phyloP scores from a whole-genome alignment of 2,329 filamentous ascomycete species.

The Blastomyces silverae region DNA sequence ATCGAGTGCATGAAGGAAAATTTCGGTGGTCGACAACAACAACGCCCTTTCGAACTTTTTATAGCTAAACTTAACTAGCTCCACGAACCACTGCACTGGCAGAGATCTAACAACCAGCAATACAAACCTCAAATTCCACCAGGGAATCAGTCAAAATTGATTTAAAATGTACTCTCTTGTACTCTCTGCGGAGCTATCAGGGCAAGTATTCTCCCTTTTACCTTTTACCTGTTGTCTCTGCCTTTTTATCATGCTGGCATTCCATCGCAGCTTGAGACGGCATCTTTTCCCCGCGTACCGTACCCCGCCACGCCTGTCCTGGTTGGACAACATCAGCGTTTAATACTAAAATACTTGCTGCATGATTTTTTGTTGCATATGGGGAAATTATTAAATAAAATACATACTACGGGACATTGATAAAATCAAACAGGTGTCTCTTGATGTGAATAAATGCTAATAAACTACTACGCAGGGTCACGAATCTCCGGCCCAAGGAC shows the following conservation, averaged over 20 bases:
- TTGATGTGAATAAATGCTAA: too few species aligned
- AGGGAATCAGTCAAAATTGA: too few species aligned
- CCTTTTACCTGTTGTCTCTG: neutral
- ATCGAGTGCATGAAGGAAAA: too few species aligned
- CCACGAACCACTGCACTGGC: too few species aligned
- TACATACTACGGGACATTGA: neutral
- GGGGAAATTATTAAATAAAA: neutral
- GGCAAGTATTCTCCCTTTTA: slow-evolving; percentile 2
- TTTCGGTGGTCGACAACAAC: too few species aligned
- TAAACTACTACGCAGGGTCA: slow-evolving; percentile 58
- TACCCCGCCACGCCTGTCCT: neutral
- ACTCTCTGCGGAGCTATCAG: slow-evolving; percentile 21
- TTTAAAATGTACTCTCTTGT: slow-evolving; percentile 21
- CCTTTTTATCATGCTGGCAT: neutral
- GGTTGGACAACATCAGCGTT: neutral
- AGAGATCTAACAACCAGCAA: neutral
- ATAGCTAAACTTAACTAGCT: too few species aligned
- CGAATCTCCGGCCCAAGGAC: slow-evolving; percentile 78
- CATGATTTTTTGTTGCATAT: too few species aligned
- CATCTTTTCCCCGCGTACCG: neutral
- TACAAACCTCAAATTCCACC: neutral
- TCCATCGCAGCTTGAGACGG: neutral
- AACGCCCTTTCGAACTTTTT: too few species aligned
- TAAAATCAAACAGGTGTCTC: too few species aligned
- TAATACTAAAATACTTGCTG: neutral